phyloP scores from a whole-genome alignment of 2,329 filamentous ascomycete genomes.

The Herpotrichia juniperi region DNA sequence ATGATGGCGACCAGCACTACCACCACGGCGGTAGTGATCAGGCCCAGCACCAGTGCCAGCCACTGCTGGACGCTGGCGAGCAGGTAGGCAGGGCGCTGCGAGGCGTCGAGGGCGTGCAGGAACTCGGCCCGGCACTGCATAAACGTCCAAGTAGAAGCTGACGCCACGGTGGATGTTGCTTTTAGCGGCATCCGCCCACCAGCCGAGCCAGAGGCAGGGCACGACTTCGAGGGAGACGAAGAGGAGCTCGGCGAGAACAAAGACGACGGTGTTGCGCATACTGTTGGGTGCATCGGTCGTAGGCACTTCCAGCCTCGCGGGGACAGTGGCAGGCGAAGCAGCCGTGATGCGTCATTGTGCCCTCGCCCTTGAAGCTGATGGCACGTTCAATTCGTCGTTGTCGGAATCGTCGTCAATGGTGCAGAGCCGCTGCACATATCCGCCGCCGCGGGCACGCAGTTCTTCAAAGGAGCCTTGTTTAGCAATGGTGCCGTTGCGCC shows the following conservation, averaged over 20 bases:
- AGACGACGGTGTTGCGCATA: not conserved
- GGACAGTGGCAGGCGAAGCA: not conserved
- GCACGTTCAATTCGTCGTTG: not conserved
- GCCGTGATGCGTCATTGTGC: not conserved
- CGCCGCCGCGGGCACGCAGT: not conserved
- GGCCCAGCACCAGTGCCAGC: slow-evolving; percentile 17
- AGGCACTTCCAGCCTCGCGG: not conserved
- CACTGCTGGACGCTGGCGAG: slow-evolving; percentile 37
- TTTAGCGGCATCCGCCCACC: not conserved
- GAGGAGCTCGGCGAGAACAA: not conserved
- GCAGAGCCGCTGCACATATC: not conserved
- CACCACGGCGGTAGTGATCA: slow-evolving; percentile 36
- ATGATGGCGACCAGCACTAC: slow-evolving; percentile 37
- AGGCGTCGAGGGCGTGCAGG: slow-evolving; percentile 29
- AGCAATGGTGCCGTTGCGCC: not conserved
- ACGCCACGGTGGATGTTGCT: not conserved
- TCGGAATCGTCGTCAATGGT: not conserved
- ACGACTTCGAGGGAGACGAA: not conserved
- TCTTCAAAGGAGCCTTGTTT: not conserved
- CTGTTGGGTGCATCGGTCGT: not conserved
- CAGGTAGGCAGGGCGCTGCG: slow-evolving; percentile 48
- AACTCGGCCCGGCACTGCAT: not conserved
- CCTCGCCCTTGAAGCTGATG: not conserved
- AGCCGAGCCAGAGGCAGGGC: not conserved
- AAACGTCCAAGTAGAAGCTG: not conserved